These are phyloP conservation scores for Aspergillus bertholletiae DNA, from an alignment of 495 filamentous ascomycete species.

Conservation along the genomic window DNA sequence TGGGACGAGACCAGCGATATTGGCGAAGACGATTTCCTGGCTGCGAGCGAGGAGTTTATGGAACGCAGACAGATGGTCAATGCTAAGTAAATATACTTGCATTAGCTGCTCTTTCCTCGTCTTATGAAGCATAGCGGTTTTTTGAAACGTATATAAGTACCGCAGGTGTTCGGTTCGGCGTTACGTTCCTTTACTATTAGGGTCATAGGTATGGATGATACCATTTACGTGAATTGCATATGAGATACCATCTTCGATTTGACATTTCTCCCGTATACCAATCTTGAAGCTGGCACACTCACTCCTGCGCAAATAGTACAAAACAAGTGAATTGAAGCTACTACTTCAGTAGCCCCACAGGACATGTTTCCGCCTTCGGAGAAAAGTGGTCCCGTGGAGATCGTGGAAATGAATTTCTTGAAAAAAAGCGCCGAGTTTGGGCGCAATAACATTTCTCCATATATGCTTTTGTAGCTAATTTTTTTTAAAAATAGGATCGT, in stretches of 20 bases:
- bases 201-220: neutral
- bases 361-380: slow-evolving; percentile 24
- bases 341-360: neutral
- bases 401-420: slow-evolving; percentile 26
- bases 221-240: neutral
- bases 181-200: neutral
- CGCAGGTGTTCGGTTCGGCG: neutral
- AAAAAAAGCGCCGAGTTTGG: slow-evolving; percentile 5
- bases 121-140: no score
- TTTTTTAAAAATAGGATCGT: slow-evolving; percentile 1
- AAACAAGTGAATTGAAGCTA: no score
- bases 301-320: no score
- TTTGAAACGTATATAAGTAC: no score
- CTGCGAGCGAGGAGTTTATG: slow-evolving; percentile 66
- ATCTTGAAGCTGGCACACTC: no score
- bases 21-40: slow-evolving; percentile 76
- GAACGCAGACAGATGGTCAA: slow-evolving; percentile 46
- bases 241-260: neutral
- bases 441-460: slow-evolving; percentile 18
- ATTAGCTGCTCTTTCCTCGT: neutral
- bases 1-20: slow-evolving; percentile 80
- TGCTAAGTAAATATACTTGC: neutral
- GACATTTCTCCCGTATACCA: no score
- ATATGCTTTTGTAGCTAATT: neutral
- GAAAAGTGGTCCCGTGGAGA: slow-evolving; percentile 32